Base-by-base conservation (phyloP, 2,329 filamentous ascomycete genomes). In the Xylogone sp. region DNA sequence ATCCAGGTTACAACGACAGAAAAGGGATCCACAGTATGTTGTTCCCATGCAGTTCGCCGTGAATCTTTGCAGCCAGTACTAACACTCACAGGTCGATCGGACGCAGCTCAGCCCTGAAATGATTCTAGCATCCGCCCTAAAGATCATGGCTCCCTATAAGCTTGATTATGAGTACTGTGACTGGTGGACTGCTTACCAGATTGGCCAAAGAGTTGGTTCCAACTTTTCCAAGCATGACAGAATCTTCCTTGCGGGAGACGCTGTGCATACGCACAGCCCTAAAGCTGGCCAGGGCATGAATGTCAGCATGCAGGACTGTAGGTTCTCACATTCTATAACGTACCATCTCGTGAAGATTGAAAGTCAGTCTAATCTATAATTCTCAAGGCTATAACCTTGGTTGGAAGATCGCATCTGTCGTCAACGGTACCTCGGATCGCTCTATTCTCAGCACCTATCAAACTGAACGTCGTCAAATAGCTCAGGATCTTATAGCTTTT, bases 121-220 rank as follows among this genome's bases (percentile, higher is more conserved):
- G 1, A 84, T 91, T 50, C 74, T 89, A 45, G 70, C 76, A 44
- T 75, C 79, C 0, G 87, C 86, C 0, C 79, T 83, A 61, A 77
- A 73, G 51, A 90, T 87, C 46, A 70, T 91, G 21, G 69, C 71
- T 0, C 88, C 87, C 0, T 91, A 89, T 63, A 84, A 74, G 27
- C 68, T 91, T 2, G 75, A 76, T 0, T 87, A 87, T 57, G 68
- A 78, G 31, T 78, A 86, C 53, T 82, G 82, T 51, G 79, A 85
- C 58, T 88, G 83, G 82, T 87, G 82, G 79, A 83, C 79, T 0
- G 82, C 80, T 0, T 87, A 86, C 58, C 78, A 87, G 54, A 86
- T 88, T 44, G 84, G 84, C 0, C 84, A 88, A 61, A 74, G 86
- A 5, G 77, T 87, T 0, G 81, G 78, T 3, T 75, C 73, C 1